Evolutionary conservation across 805 yeast species (phyloP), one percentile per base, ranked within the genome.

Genomic region (Vanderwaltozyma yarrowii): DNA sequence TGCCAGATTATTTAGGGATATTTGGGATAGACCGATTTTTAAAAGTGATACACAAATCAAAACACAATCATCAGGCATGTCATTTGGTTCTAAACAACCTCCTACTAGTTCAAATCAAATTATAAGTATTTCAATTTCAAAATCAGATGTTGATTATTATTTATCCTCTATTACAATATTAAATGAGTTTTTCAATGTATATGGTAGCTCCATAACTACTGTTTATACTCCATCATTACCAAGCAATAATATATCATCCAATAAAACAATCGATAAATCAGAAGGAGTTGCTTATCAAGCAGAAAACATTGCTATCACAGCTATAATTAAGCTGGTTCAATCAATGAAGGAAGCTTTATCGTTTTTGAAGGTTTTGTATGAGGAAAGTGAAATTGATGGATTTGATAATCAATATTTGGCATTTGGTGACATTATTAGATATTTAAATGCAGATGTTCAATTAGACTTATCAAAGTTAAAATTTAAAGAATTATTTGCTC

Each of bases 261-360:
- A 18, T 7, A 34, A 25, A 18, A 16, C 24, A 2, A 5, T 54
- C 14, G 64, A 62, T 43, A 64, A 64, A 38, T 47, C 62, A 4
- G 72, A 74, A 35, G 89, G 82, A 46, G 76, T 81, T 31, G 79
- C 87, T 32, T 65, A 76, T 39, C 88, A 92, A 60, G 95, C 95
- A 1, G 98, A 92, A 56, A 87, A 85, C 51, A 78, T 86, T 51
- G 95, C 95, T 6, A 74, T 89, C 46, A 77, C 78, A 20, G 77
- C 96, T 0, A 63, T 92, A 28, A 67, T 84, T 32, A 78, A 82
- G 50, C 72, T 88, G 9, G 70, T 88, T 39, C 75, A 73, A 38
- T 77, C 85, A 6, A 76, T 86, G 60, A 84, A 85, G 49, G 97
- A 92, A 61, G 95, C 95, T 0, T 66, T 89, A 24, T 86, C 96